Conservation (phyloP, 306 rosid species). For the Quercus cerris region DNA sequence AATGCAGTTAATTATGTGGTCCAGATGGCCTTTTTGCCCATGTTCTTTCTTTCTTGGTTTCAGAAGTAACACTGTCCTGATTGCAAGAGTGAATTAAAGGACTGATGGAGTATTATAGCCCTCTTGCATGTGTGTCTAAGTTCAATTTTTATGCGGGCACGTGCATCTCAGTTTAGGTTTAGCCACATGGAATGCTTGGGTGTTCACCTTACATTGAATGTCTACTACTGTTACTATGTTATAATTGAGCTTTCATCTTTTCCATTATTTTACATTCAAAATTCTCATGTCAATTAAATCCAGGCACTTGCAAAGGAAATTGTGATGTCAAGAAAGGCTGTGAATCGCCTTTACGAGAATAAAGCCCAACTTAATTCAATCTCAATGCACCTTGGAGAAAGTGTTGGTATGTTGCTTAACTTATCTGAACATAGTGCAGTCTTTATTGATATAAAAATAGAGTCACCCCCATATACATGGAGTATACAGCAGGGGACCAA, state of each 20-base stretch:
- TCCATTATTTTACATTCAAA: conserved; percentile 14
- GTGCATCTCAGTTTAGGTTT: not conserved
- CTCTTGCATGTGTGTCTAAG: not conserved
- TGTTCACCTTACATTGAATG: not conserved
- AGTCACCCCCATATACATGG: no score
- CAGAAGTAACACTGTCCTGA: not conserved
- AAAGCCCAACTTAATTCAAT: conserved; percentile 91
- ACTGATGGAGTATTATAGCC: not conserved
- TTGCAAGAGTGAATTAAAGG: not conserved
- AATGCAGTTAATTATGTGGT: not conserved
- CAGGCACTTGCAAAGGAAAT: conserved; percentile 91
- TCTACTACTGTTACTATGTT: not conserved
- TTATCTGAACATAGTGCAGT: not conserved
- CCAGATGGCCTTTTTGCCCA: not conserved
- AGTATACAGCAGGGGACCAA: no score
- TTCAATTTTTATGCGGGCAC: no score
- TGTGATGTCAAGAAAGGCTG: conserved; percentile 85
- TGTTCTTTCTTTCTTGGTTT: no score
- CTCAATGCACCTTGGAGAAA: conserved; percentile 99
- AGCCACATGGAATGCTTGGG: not conserved
- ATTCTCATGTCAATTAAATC: conserved; percentile 15
- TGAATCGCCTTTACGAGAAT: conserved; percentile 92
- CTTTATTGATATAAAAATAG: no score
- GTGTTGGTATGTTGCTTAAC: conserved; percentile 71
- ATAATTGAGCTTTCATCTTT: not conserved